Conservation (phyloP, 768 basidiomycete genomes). For the Asterophora lycoperdoides region DNA sequence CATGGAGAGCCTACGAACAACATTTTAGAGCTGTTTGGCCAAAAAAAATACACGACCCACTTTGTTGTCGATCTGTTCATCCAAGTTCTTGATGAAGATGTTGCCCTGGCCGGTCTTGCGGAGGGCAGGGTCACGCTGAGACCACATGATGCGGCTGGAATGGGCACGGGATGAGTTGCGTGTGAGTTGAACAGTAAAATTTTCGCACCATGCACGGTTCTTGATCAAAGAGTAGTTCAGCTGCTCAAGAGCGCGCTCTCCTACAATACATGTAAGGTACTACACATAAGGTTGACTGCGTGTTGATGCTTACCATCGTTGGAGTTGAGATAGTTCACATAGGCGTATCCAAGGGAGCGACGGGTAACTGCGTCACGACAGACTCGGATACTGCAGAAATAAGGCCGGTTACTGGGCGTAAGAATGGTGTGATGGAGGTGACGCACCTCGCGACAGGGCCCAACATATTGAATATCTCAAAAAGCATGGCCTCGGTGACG, state of each 20-base stretch:
- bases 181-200: conserved; percentile 11
- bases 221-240: conserved; percentile 99
- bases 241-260: conserved; percentile 97
- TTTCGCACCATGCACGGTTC: conserved; percentile 85
- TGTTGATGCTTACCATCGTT: conserved; percentile 65
- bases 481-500: conserved; percentile 99
- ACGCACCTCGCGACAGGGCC: conserved; percentile 94
- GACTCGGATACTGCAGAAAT: conserved; percentile 78
- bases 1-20: conserved; percentile 80
- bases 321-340: conserved; percentile 98
- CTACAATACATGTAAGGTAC: conserved; percentile 32
- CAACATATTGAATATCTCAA: conserved; percentile 99
- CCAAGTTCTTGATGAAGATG: conserved; percentile 99
- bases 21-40: background rate
- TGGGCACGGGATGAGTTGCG: conserved; percentile 7
- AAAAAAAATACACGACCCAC: conserved; percentile 28
- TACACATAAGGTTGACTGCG: conserved; percentile 6
- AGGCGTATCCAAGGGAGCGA: conserved; percentile 98
- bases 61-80: conserved; percentile 97
- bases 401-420: background rate
- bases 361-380: conserved; percentile 99
- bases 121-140: conserved; percentile 98
- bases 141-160: conserved; percentile 98
- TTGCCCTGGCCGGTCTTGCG: conserved; percentile 99
- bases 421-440: background rate